Conservation (phyloP, 1,284 basidiomycete genomes). For the Inonotus hispidus region DNA sequence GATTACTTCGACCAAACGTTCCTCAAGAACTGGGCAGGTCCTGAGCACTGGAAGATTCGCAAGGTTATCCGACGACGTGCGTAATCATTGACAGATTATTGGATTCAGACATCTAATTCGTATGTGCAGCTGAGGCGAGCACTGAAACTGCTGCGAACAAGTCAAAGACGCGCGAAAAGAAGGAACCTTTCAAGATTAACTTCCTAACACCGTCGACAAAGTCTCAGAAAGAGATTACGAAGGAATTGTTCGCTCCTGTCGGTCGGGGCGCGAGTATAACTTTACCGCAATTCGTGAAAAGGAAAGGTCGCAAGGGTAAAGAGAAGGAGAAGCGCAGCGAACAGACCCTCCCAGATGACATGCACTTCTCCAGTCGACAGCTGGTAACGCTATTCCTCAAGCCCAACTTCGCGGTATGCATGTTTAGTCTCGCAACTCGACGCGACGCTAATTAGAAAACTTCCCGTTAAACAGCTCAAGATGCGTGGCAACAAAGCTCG, state of each 20-base stretch:
- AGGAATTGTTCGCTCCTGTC: slow-evolving; percentile 79
- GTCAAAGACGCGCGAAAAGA: slow-evolving; percentile 68
- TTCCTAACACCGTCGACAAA: slow-evolving; percentile 65
- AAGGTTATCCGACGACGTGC: slow-evolving; percentile 71
- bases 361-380: slow-evolving; percentile 92
- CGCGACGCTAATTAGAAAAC: slow-evolving; percentile 10
- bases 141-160: slow-evolving; percentile 35
- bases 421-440: slow-evolving; percentile 17
- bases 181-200: slow-evolving; percentile 86
- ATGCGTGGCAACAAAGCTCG: slow-evolving; percentile 68
- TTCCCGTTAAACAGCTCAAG: slow-evolving; percentile 51
- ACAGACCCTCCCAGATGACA: slow-evolving; percentile 90
- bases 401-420: slow-evolving; percentile 81
- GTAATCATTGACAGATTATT: slow-evolving; percentile 24
- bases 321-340: slow-evolving; percentile 65
- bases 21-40: slow-evolving; percentile 96
- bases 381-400: slow-evolving; percentile 93
- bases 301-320: slow-evolving; percentile 35
- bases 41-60: slow-evolving; percentile 95
- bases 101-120: slow-evolving; percentile 2
- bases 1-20: slow-evolving; percentile 93
- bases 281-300: slow-evolving; percentile 54
- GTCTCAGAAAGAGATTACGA: slow-evolving; percentile 64
- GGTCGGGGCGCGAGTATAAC: slow-evolving; percentile 62
- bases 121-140: slow-evolving; percentile 40